phyloP scores from a whole-genome alignment of 2,329 filamentous ascomycete genomes.

The Acephala macrosclerotiorum region DNA sequence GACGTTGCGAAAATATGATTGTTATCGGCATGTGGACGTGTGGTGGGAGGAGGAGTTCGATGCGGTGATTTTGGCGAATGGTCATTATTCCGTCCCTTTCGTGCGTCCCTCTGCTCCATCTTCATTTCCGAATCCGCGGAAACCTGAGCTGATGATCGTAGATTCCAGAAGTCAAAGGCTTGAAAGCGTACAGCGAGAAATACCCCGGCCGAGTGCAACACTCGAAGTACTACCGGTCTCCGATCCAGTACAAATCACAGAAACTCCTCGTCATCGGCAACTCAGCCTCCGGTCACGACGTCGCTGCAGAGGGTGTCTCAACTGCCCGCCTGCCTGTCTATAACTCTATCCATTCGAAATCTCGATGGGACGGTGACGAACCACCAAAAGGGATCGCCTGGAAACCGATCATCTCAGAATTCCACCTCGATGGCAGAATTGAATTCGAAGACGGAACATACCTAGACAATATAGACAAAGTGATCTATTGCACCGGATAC shows the following conservation, averaged over 20 bases:
- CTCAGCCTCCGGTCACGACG: constrained; percentile 83
- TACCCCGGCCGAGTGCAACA: constrained; percentile 70
- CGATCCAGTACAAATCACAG: constrained; percentile 67
- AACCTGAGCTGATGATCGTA: constrained; percentile 2
- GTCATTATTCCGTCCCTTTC: constrained; percentile 75
- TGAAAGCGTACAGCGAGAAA: constrained; percentile 62
- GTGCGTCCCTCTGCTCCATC: no score
- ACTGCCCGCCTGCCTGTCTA: constrained; percentile 54
- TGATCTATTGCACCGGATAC: constrained; percentile 90
- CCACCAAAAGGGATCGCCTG: constrained; percentile 58
- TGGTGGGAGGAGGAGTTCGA: constrained; percentile 68
- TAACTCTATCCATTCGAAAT: constrained; percentile 57
- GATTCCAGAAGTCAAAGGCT: constrained; percentile 66
- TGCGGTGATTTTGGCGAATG: constrained; percentile 76
- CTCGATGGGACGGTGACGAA: constrained; percentile 57
- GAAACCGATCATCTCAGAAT: constrained; percentile 60
- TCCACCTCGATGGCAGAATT: constrained; percentile 51
- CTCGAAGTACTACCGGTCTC: constrained; percentile 79
- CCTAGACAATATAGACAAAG: constrained; percentile 71
- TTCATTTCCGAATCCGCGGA: not conserved
- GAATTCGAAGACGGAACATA: constrained; percentile 68
- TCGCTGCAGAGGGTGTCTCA: constrained; percentile 67
- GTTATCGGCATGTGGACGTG: constrained; percentile 51
- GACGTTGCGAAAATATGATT: constrained; percentile 55
- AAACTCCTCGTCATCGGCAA: constrained; percentile 86